Evolutionary conservation across 2,329 filamentous ascomycete genomes (phyloP), one percentile per base, ranked within the genome.

Genomic region (Botrytis tulipae): DNA sequence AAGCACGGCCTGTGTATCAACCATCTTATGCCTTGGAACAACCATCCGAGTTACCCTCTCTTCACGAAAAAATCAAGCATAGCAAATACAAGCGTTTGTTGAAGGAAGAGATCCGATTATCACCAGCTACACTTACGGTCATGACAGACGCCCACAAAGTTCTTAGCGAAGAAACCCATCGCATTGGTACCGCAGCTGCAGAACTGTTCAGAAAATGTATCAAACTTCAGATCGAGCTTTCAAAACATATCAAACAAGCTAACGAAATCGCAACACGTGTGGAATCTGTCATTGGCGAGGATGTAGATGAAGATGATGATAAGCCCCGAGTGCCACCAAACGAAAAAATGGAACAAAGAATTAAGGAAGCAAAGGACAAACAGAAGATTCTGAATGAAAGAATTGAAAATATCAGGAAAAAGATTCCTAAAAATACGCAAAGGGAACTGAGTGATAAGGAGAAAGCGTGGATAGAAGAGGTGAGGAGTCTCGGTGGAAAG

Each of bases 61-160:
- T 91, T 65, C 83, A 91, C 20, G 86, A 89, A 69, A 83, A 84
- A 62, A 82, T 90, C 54, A 86, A 87, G 66, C 89, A 89, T 2
- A 87, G 88, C 62, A 86, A 88, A 70, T 86, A 90, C 81, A 88
- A 88, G 81, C 85, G 88, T 8, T 81, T 90, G 40, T 83, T 93
- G 67, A 89, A 88, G 73, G 90, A 93, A 75, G 89, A 92, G 78
- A 85, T 95, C 71, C 87, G 89, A 74, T 86, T 94, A 35, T 92
- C 90, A 35, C 89, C 91, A 20, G 88, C 91, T 35, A 93, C 91
- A 2, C 85, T 95, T 29, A 87, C 90, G 76, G 85, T 93, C 54
- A 88, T 95, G 76, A 92, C 91, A 42, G 89, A 93, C 74, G 89
- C 90, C 0, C 93, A 95, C 81, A 90, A 91, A 79, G 84, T 92